Evolutionary conservation across 2,329 filamentous ascomycete species (phyloP).

Genomic region (Colletotrichum lindemuthianum): DNA sequence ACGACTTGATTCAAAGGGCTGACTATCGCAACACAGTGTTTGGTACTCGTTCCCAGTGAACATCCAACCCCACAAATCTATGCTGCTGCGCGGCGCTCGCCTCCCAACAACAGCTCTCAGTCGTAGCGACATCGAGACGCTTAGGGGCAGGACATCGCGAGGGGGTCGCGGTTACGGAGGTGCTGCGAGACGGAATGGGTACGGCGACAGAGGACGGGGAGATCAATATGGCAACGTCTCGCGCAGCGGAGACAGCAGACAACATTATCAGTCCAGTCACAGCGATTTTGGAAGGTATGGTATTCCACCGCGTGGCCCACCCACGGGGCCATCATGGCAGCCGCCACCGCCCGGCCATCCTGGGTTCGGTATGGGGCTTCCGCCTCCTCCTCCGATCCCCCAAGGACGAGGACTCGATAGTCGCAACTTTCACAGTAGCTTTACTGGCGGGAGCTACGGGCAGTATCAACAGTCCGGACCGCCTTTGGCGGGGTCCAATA

Average conservation of each 20-base stretch:
- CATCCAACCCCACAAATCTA: constrained; percentile 85
- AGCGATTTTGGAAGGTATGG: constrained; percentile 30
- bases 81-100: constrained; percentile 87
- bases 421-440: constrained; percentile 21
- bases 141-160: constrained; percentile 72
- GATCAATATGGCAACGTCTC: constrained; percentile 64
- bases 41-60: constrained; percentile 84
- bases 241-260: constrained; percentile 36
- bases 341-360: constrained; percentile 57
- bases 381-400: constrained; percentile 56
- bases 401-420: constrained; percentile 44
- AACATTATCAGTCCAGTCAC: constrained; percentile 30
- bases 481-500: constrained; percentile 12
- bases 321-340: constrained; percentile 44
- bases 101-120: constrained; percentile 78
- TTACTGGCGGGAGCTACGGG: constrained; percentile 19
- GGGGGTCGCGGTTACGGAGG: constrained; percentile 78
- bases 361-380: constrained; percentile 54
- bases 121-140: constrained; percentile 77
- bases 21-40: constrained; percentile 65
- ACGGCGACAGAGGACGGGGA: constrained; percentile 55
- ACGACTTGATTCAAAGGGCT: not conserved
- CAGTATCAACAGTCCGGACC: constrained; percentile 25
- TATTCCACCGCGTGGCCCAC: not conserved
- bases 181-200: constrained; percentile 59